Percentiles rank a stretch among this genome's conserved stretches.
These are phyloP conservation scores for Dactylellina sp. DNA, from an alignment of 2,329 filamentous ascomycete genomes.

Conservation along the genomic window DNA sequence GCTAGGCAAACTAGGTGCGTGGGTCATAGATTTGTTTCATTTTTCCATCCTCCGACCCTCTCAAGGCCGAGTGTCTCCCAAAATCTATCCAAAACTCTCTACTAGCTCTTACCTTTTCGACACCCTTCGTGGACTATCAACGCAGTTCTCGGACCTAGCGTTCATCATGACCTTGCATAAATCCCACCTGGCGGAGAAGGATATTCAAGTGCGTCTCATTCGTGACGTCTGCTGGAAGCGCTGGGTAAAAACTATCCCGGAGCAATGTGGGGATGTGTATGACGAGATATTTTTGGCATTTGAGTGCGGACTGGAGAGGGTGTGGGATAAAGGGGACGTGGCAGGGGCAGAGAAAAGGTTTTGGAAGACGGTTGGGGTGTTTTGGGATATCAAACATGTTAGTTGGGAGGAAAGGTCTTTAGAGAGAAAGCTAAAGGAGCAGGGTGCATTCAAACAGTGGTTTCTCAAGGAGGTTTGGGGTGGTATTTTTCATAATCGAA, in stretches of 20 bases:
- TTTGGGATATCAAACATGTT: neutral
- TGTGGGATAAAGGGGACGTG: constrained; percentile 25
- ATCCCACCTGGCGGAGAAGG: neutral
- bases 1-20: neutral
- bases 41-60: neutral
- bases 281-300: neutral
- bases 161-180: neutral
- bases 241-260: neutral
- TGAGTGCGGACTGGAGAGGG: neutral
- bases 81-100: neutral
- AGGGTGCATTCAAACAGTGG: too few relatives aligned
- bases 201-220: neutral
- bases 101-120: neutral
- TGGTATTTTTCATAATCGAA: too few relatives aligned
- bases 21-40: neutral
- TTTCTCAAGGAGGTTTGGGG: too few relatives aligned
- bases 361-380: constrained; percentile 19
- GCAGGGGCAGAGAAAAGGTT: neutral
- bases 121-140: neutral
- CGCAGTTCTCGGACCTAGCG: neutral
- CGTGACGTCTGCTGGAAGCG: neutral
- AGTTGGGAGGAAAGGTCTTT: neutral
- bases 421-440: neutral
- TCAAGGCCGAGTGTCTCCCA: neutral
- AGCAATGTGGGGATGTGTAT: neutral